phyloP scores from a whole-genome alignment of 2,329 filamentous ascomycete genomes.

The Penicillium sp. region DNA sequence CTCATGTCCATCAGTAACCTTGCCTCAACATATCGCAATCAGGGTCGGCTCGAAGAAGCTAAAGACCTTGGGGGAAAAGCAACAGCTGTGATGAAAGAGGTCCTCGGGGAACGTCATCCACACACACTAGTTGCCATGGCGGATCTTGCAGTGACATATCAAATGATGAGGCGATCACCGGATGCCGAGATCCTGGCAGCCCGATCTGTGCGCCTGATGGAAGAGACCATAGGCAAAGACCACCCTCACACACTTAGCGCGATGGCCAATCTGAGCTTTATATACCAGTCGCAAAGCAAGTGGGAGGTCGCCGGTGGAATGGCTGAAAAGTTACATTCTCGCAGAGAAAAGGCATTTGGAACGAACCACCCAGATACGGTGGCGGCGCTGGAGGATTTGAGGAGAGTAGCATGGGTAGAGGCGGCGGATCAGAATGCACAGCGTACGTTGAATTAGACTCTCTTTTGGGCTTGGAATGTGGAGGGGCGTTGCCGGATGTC shows the following conservation, averaged over 20 bases:
- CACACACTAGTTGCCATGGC: slow-evolving; percentile 11
- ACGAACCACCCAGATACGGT: slow-evolving; percentile 12
- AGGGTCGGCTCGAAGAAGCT: slow-evolving; percentile 14
- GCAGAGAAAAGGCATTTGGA: slow-evolving; percentile 3
- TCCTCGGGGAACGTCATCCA: slow-evolving; percentile 13
- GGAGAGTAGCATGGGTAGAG: slow-evolving; percentile 10
- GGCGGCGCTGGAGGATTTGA: slow-evolving; percentile 12
- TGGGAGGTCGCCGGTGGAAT: slow-evolving; percentile 9
- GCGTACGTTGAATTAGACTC: slow-evolving; percentile 12
- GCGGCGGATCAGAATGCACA: slow-evolving; percentile 13
- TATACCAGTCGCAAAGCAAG: slow-evolving; percentile 16
- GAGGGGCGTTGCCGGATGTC: background rate
- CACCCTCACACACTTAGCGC: slow-evolving; percentile 13
- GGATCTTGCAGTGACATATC: slow-evolving; percentile 14
- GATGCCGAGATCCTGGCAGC: slow-evolving; percentile 5
- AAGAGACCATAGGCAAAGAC: slow-evolving; percentile 11
- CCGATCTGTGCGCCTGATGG: slow-evolving; percentile 6
- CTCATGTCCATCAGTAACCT: slow-evolving; percentile 20
- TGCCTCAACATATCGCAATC: slow-evolving; percentile 14
- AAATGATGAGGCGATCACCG: background rate
- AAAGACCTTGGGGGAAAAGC: slow-evolving; percentile 12
- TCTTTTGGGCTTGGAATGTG: background rate
- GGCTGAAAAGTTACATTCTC: slow-evolving; percentile 9
- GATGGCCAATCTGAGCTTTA: slow-evolving; percentile 13
- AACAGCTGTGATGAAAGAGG: slow-evolving; percentile 2